Conservation (phyloP, 192 early-diverging fungal genomes). For the Backusella tarrabulga region DNA sequence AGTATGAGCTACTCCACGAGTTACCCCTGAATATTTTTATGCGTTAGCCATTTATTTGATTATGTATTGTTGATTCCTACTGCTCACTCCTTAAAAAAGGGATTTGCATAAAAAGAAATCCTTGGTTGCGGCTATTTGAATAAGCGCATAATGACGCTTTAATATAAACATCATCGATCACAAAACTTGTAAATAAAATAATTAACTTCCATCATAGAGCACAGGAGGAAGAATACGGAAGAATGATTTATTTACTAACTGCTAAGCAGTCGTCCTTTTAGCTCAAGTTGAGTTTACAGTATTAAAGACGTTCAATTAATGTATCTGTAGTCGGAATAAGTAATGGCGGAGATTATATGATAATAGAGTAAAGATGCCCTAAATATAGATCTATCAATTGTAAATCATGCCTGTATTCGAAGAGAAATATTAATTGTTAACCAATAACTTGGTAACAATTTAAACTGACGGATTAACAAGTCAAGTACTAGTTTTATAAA, state of each 20-base stretch:
- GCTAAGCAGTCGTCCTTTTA: not conserved
- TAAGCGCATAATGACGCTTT: not conserved
- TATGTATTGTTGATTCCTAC: not conserved
- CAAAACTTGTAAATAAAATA: not conserved
- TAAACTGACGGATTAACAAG: not conserved
- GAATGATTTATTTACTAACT: not conserved
- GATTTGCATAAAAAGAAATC: not conserved
- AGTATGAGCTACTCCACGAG: not conserved
- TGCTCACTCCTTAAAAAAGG: not conserved
- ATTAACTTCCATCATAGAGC: not conserved
- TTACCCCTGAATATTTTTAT: not conserved
- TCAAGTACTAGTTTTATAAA: not conserved
- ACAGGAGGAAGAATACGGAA: not conserved
- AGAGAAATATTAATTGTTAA: not conserved
- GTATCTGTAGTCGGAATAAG: not conserved
- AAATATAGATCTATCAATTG: not conserved
- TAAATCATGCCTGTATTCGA: not conserved
- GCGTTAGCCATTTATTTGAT: not conserved
- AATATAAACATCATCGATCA: constrained; percentile 1
- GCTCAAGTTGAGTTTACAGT: not conserved
- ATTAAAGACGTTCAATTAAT: not conserved
- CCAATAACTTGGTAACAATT: not conserved
- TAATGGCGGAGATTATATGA: not conserved
- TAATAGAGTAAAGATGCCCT: not conserved
- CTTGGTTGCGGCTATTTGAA: not conserved